Evolutionary conservation across 306 rosid species (phyloP).

Genomic region (Dalbergia cochinchinensis): DNA sequence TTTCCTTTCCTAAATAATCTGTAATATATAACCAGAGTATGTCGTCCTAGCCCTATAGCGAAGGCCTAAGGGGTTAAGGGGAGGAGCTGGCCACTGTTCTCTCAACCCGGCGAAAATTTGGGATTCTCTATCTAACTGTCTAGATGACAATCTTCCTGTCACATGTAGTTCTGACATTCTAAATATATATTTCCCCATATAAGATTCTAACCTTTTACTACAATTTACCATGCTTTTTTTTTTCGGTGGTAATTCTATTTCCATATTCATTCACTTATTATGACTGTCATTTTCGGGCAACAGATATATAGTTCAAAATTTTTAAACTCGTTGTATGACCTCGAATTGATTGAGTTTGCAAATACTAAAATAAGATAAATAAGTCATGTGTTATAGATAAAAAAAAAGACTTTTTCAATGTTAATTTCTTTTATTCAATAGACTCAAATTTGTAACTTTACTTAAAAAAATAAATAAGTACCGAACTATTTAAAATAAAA

Average conservation of each 20-base stretch:
- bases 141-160: constrained; percentile 32
- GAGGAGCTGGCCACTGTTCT: background rate
- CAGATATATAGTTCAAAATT: background rate
- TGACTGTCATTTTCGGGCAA: background rate
- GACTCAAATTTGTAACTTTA: no score
- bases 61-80: constrained; percentile 14
- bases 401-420: no score
- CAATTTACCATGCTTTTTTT: background rate
- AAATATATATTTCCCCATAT: background rate
- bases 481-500: no score
- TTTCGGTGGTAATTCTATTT: background rate
- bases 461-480: no score
- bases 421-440: no score
- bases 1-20: background rate
- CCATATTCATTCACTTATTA: background rate
- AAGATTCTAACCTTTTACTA: constrained; percentile 29
- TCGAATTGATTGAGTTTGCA: no score
- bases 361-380: no score
- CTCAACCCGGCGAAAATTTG: no score
- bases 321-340: no score
- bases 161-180: background rate
- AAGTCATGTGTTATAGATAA: no score
- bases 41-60: constrained; percentile 9
- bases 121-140: constrained; percentile 18
- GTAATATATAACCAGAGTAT: background rate